Evolutionary conservation across 1,139 yeast genomes (phyloP), one percentile per base, ranked within the genome.

Genomic region (Kluyveromyces marxianus): DNA sequence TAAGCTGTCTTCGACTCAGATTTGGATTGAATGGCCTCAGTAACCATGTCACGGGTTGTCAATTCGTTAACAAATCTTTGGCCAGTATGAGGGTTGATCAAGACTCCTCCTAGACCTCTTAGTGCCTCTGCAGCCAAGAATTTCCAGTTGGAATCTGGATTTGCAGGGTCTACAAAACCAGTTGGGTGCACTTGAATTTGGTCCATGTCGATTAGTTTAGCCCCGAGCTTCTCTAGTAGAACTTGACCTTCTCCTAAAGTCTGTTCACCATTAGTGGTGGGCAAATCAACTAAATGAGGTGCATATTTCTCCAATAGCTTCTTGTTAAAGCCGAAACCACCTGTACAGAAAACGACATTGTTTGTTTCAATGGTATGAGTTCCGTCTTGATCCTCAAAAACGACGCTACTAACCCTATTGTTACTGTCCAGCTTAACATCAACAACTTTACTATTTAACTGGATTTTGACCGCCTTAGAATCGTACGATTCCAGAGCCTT

Each of bases 161-260:
- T 85, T 46, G 74, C 69, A 42, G 81, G 81, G 54, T 82, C 85
- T 50, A 85, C 75, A 55, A 85, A 74, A 0, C 95, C 95, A 6
- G 94, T 83, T 26, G 95, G 95, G 55, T 83, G 90, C 14, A 85
- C 83, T 64, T 85, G 95, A 36, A 84, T 79, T 62, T 83, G 81
- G 42, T 83, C 87, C 78, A 84, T 72, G 60, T 83, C 89, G 39
- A 83, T 76, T 37, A 83, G 76, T 35, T 74, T 67, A 7, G 86
- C 94, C 29, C 83, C 77, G 25, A 69, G 51, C 45, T 72, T 74
- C 62, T 76, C 71, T 50, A 82, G 68, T 47, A 85, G 70, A 47
- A 75, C 71, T 53, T 81, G 86, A 1, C 90, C 89, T 60, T 84
- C 92, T 21, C 92, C 92, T 3, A 88, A 76, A 3, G 94, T 86